Percentiles rank a stretch among this genome's conserved stretches.
Conservation (phyloP, 2,329 filamentous ascomycete species). For the Aspergillus spinulosporus region DNA sequence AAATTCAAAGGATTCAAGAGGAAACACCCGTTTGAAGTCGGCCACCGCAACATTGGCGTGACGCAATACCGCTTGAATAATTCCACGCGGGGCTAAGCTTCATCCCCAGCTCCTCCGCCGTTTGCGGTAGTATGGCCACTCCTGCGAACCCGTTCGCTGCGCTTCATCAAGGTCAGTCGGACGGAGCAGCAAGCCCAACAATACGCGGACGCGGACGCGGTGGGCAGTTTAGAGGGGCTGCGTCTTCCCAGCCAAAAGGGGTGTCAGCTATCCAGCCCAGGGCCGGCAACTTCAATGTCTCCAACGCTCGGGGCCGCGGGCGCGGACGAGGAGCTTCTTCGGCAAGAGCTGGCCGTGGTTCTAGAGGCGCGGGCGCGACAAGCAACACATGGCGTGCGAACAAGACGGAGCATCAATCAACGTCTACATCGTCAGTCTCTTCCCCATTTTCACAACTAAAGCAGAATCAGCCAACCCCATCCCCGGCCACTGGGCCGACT, state of each 20-base stretch:
- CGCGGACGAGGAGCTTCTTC: constrained; percentile 23
- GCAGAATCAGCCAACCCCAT: constrained; percentile 20
- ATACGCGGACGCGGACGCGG: constrained; percentile 33
- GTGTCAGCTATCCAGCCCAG: constrained; percentile 19
- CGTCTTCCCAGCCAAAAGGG: constrained; percentile 19
- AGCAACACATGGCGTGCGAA: constrained; percentile 23
- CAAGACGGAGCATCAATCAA: constrained; percentile 17
- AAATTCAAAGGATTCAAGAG: too few relatives aligned
- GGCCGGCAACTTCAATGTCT: constrained; percentile 17
- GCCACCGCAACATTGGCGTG: too few relatives aligned
- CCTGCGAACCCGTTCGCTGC: constrained; percentile 32
- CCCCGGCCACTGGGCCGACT: constrained; percentile 20
- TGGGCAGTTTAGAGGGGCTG: constrained; percentile 17
- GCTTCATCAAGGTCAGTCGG: constrained; percentile 25
- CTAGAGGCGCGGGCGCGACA: constrained; percentile 21
- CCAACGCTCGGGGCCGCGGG: constrained; percentile 22
- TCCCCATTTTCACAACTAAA: constrained; percentile 32
- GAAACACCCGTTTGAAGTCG: too few relatives aligned
- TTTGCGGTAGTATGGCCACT: constrained; percentile 34
- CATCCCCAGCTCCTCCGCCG: constrained; percentile 24
- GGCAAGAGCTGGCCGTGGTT: constrained; percentile 22
- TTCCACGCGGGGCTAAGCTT: constrained; percentile 16
- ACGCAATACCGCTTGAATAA: background rate
- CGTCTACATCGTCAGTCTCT: constrained; percentile 3
- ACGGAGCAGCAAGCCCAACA: constrained; percentile 25